Conservation (phyloP, 108 stramenopile species). For the Pseudonitzschia multistriata region DNA sequence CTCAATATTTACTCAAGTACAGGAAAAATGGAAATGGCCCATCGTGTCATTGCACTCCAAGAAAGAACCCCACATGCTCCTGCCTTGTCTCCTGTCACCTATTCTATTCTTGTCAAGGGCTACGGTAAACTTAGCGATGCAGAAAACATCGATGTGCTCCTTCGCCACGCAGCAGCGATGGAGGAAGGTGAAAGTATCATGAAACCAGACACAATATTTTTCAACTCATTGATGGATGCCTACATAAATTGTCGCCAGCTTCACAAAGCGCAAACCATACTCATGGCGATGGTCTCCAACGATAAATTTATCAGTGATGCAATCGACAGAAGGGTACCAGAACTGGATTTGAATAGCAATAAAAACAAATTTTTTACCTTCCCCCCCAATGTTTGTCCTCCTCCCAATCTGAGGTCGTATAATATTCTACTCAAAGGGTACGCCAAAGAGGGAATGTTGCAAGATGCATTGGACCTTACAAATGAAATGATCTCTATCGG, state of each 20-base stretch:
- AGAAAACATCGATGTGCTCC: slow-evolving; percentile 54
- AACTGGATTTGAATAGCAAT: background rate
- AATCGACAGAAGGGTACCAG: background rate
- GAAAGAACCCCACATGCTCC: slow-evolving; percentile 60
- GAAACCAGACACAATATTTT: slow-evolving; percentile 58
- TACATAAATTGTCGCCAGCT: slow-evolving; percentile 72
- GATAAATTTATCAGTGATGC: slow-evolving; percentile 4
- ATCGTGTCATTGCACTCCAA: slow-evolving; percentile 70
- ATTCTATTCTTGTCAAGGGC: slow-evolving; percentile 77
- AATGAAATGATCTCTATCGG: slow-evolving; percentile 37
- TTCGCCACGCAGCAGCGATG: slow-evolving; percentile 46
- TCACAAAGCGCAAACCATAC: slow-evolving; percentile 48
- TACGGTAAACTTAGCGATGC: slow-evolving; percentile 64
- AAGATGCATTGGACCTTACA: slow-evolving; percentile 46
- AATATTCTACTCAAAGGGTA: slow-evolving; percentile 82
- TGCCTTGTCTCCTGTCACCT: slow-evolving; percentile 63
- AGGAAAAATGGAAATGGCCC: slow-evolving; percentile 66
- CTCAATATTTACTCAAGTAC: slow-evolving; percentile 57
- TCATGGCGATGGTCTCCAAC: slow-evolving; percentile 45
- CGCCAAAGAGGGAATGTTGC: slow-evolving; percentile 44
- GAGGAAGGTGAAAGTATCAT: slow-evolving; percentile 32
- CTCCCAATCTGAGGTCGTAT: slow-evolving; percentile 64
- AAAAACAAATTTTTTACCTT: slow-evolving; percentile 10
- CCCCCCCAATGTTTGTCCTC: slow-evolving; percentile 29
- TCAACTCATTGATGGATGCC: slow-evolving; percentile 76